A percentile compares a stretch with the other conserved stretches of the same genome.
phyloP scores from a whole-genome alignment of 768 basidiomycete species.

The Nidula microcarpa region DNA sequence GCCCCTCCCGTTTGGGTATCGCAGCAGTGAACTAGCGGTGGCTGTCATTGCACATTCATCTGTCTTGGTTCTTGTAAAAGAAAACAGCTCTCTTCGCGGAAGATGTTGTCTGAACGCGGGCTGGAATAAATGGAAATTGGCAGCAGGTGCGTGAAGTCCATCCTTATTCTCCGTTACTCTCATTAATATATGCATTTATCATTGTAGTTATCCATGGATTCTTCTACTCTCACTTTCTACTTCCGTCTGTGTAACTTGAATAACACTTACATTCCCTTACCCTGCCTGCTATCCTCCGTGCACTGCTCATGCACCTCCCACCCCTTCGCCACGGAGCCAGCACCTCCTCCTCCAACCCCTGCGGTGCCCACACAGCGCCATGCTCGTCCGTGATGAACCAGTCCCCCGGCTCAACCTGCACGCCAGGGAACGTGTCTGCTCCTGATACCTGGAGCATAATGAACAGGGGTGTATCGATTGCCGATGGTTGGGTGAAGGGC shows the following conservation, averaged over 20 bases:
- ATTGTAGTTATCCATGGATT: too few species aligned
- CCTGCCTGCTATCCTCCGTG: constrained; percentile 69
- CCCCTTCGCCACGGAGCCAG: constrained; percentile 54
- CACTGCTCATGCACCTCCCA: constrained; percentile 68
- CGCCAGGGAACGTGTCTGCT: constrained; percentile 44
- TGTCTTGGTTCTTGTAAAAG: too few species aligned
- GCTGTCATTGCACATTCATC: too few species aligned
- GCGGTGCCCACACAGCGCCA: constrained; percentile 82
- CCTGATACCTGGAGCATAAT: constrained; percentile 39
- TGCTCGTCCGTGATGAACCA: constrained; percentile 85
- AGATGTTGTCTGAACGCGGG: too few species aligned
- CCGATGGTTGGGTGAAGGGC: constrained; percentile 78
- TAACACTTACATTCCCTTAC: constrained; percentile 68
- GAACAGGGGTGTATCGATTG: constrained; percentile 62
- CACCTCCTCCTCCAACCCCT: constrained; percentile 48
- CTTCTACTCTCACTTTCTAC: too few species aligned
- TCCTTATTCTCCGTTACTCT: too few species aligned
- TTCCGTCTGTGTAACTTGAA: constrained; percentile 73
- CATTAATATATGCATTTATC: too few species aligned
- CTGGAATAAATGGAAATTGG: too few species aligned
- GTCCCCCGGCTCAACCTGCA: constrained; percentile 70
- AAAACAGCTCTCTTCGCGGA: too few species aligned
- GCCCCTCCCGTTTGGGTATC: too few species aligned
- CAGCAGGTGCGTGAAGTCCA: too few species aligned
- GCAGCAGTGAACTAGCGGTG: too few species aligned